Conservation (phyloP, 148 eudicot species). For the Drosera capensis region DNA sequence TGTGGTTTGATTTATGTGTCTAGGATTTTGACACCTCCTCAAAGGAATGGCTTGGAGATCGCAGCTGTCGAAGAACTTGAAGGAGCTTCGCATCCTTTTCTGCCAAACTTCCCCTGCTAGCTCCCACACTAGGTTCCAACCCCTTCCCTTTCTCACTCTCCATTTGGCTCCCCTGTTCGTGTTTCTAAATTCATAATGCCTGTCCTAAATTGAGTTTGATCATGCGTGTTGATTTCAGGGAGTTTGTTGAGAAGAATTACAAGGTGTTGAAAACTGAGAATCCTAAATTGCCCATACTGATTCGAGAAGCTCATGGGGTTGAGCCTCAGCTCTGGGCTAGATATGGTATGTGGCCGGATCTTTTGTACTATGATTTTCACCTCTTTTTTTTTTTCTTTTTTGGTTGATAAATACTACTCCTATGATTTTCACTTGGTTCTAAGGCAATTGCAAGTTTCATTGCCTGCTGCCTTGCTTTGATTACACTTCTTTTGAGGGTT, state of each 20-base stretch:
- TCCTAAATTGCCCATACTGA: constrained; percentile 79
- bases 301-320: constrained; percentile 71
- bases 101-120: constrained; percentile 79
- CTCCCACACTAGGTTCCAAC: constrained; percentile 58
- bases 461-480: no score
- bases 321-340: constrained; percentile 99
- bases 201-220: not conserved
- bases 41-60: constrained; percentile 93
- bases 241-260: constrained; percentile 77
- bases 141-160: constrained; percentile 1
- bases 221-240: constrained; percentile 22
- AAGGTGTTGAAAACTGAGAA: constrained; percentile 74
- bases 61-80: constrained; percentile 52
- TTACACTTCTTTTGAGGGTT: no score
- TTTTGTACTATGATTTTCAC: no score
- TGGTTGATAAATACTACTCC: no score
- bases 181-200: not conserved
- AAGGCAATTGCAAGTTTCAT: no score
- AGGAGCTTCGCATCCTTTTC: constrained; percentile 78
- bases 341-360: constrained; percentile 81
- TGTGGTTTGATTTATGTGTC: no score
- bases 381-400: no score
- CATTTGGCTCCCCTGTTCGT: not conserved
- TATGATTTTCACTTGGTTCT: no score
- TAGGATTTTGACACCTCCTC: no score